phyloP scores from a whole-genome alignment of 768 basidiomycete genomes.

The Psilocybe subaeruginosa region DNA sequence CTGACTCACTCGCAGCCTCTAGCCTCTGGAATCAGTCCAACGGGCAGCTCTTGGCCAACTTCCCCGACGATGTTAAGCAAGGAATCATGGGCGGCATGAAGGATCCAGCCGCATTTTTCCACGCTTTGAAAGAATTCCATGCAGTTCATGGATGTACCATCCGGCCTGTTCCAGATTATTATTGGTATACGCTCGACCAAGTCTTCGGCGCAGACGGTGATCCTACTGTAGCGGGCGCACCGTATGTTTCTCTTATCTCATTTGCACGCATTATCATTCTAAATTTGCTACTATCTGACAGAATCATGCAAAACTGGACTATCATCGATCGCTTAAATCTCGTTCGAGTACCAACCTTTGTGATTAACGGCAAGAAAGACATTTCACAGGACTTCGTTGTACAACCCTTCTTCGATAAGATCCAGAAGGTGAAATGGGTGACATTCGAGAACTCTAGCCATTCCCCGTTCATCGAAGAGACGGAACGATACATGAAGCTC shows the following conservation, averaged over 20 bases:
- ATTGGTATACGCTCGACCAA: slow-evolving; percentile 20
- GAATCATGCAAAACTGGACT: slow-evolving; percentile 42
- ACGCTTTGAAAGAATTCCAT: slow-evolving; percentile 26
- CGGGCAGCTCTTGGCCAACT: not conserved
- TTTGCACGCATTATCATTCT: not conserved
- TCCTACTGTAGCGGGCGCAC: slow-evolving; percentile 28
- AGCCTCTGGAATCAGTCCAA: slow-evolving; percentile 24
- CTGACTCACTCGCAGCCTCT: slow-evolving; percentile 32
- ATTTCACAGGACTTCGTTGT: slow-evolving; percentile 41
- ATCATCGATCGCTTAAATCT: slow-evolving; percentile 45
- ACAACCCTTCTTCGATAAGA: slow-evolving; percentile 38
- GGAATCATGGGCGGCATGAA: not conserved
- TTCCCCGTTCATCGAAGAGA: slow-evolving; percentile 46
- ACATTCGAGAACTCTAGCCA: slow-evolving; percentile 48
- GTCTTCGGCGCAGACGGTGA: slow-evolving; percentile 23
- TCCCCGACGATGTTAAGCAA: not conserved
- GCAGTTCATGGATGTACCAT: slow-evolving; percentile 26
- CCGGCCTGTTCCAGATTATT: slow-evolving; percentile 25
- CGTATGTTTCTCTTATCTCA: slow-evolving; percentile 34
- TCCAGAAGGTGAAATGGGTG: slow-evolving; percentile 46
- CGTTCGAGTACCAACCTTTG: slow-evolving; percentile 39
- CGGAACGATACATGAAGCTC: slow-evolving; percentile 39
- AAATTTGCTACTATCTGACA: not conserved
- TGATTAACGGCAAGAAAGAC: slow-evolving; percentile 46
- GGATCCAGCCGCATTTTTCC: not conserved